Conservation (phyloP, 164 flowering plant genomes). For the Akebia trifoliata region DNA sequence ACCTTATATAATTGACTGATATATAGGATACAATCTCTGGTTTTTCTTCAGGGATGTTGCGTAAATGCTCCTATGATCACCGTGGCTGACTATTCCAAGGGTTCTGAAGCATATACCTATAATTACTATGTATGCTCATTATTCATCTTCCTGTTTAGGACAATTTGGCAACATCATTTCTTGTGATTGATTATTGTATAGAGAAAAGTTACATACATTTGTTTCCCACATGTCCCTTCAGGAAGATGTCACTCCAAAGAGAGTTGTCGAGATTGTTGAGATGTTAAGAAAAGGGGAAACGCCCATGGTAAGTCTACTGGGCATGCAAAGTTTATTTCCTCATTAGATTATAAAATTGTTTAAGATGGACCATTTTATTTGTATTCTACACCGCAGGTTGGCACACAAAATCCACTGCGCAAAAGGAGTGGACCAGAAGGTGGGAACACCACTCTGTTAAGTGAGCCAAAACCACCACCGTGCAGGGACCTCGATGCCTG, state of each 20-base stretch:
- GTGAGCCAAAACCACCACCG: slow-evolving; percentile 90
- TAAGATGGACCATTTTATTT: neutral
- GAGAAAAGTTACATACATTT: no score
- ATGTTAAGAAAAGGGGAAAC: slow-evolving; percentile 79
- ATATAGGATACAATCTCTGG: slow-evolving; percentile 5
- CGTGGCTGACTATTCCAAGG: slow-evolving; percentile 94
- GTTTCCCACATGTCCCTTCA: slow-evolving; percentile 34
- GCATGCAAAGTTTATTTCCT: neutral
- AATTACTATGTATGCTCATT: slow-evolving; percentile 75
- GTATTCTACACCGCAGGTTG: slow-evolving; percentile 52
- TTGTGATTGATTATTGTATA: no score
- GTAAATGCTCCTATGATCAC: slow-evolving; percentile 99
- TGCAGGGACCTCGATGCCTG: slow-evolving; percentile 96
- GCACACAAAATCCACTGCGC: slow-evolving; percentile 88
- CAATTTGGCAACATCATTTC: neutral
- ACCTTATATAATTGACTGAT: no score
- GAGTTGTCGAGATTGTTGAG: slow-evolving; percentile 93
- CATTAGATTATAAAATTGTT: neutral
- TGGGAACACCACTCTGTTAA: slow-evolving; percentile 76
- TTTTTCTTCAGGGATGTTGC: slow-evolving; percentile 73
- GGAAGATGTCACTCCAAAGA: slow-evolving; percentile 93
- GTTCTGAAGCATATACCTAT: slow-evolving; percentile 96
- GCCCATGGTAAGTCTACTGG: slow-evolving; percentile 60
- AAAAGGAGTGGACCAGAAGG: slow-evolving; percentile 85
- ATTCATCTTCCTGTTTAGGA: neutral